Evolutionary conservation across 352 stramenopile species (phyloP), one percentile per base, ranked within the genome.

Genomic region (Pythium aphanidermatum): DNA sequence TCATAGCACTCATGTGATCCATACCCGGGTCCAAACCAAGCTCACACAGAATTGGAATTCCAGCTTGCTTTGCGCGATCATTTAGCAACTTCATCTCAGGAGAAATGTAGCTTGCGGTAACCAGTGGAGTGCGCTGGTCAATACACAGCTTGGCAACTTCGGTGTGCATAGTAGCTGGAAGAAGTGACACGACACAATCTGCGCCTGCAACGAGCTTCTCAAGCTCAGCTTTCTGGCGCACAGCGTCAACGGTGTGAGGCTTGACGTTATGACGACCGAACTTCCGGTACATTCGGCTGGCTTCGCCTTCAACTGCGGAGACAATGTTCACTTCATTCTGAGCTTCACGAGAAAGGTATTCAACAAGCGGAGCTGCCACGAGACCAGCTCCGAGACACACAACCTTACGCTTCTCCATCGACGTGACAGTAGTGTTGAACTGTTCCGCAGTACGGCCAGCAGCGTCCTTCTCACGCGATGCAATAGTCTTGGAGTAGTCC

Each of bases 1-100:
- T 95, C 91, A 98, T 98, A 3, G 95, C 94, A 58, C 83, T 96
- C 86, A 97, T 97, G 64, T 98, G 94, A 50, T 98, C 92, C 68
- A 98, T 97, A 16, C 94, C 95, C 26, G 94, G 95, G 58, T 98
- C 95, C 12, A 98, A 60, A 11, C 95, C 95, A 34, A 97, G 75
- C 65, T 98, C 95, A 63, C 96, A 97, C 11, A 98, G 63, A 31
- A 98, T 96, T 19, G 79, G 75, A 32, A 98, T 86, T 9, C 88
- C 90, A 17, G 71, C 75, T 25, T 60, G 65, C 48, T 76, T 79
- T 16, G 76, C 87, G 17, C 80, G 75, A 13, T 74, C 57, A 38
- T 96, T 46, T 11, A 98, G 49, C 16, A 63, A 36, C 37, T 80
- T 77, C 84, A 98, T 98, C 51, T 97, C 92, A 2, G 86, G 76